Conservation (phyloP, 306 rosid species). For the Lagenaria siceraria region DNA sequence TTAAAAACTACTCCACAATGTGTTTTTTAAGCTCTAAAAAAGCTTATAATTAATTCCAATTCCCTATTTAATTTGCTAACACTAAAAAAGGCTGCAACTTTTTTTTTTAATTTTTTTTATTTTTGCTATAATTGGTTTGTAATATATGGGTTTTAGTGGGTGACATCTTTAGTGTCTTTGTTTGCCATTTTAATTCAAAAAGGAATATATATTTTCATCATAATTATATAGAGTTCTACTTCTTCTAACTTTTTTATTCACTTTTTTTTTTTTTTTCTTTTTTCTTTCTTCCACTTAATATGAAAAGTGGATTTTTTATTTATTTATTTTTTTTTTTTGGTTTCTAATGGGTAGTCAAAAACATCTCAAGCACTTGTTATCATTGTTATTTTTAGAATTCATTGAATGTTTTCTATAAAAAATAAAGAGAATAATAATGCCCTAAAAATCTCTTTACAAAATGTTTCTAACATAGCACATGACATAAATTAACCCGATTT, state of each 20-base stretch:
- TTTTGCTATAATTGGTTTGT: slow-evolving; percentile 1
- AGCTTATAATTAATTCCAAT: not conserved
- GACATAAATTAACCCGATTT: not conserved
- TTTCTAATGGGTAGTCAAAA: not conserved
- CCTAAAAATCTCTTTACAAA: not conserved
- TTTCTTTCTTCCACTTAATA: not conserved
- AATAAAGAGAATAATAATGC: not conserved
- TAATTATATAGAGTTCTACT: not conserved
- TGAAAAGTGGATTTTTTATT: too few species aligned
- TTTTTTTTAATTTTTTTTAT: not conserved
- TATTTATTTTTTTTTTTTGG: not conserved
- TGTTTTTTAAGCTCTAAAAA: not conserved
- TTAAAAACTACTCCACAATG: not conserved
- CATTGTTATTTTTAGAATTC: not conserved
- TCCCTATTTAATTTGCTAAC: not conserved
- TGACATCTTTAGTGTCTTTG: not conserved
- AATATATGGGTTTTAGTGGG: not conserved
- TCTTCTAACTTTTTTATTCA: not conserved
- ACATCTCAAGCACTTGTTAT: not conserved
- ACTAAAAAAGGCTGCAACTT: not conserved
- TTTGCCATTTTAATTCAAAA: not conserved
- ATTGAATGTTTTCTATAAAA: not conserved
- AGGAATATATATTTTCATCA: not conserved
- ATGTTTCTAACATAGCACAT: not conserved
- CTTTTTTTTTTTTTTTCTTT: not conserved